These are phyloP conservation scores for Sporodiniella umbellata DNA, from an alignment of 371 early-diverging fungal species.

Conservation along the genomic window DNA sequence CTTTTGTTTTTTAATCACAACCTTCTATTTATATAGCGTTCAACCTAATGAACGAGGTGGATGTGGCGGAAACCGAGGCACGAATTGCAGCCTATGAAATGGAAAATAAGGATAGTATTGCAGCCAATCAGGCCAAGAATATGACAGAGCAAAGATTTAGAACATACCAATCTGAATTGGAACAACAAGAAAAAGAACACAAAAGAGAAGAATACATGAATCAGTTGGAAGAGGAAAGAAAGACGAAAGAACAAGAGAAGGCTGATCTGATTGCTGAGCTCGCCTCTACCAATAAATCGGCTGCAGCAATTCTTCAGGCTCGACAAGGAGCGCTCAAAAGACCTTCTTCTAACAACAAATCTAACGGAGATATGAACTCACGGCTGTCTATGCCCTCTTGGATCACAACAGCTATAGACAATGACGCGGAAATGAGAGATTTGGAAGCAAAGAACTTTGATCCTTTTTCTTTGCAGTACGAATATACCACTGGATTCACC, in stretches of 20 bases:
- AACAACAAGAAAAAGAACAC: constrained; percentile 44
- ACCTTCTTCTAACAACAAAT: constrained; percentile 39
- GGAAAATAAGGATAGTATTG: constrained; percentile 83
- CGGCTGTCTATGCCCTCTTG: constrained; percentile 36
- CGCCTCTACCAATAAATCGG: constrained; percentile 50
- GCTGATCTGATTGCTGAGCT: constrained; percentile 49
- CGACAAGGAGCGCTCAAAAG: constrained; percentile 41
- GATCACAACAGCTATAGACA: constrained; percentile 45
- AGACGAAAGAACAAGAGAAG: constrained; percentile 43
- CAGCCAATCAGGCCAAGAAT: constrained; percentile 57
- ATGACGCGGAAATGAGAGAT: constrained; percentile 39
- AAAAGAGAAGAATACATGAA: constrained; percentile 56
- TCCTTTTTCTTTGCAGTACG: constrained; percentile 48
- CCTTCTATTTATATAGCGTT: constrained; percentile 62
- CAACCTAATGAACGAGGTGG: constrained; percentile 83
- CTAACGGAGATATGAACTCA: constrained; percentile 7
- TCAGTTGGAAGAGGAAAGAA: constrained; percentile 49
- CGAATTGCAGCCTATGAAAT: constrained; percentile 71
- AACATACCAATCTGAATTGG: constrained; percentile 40
- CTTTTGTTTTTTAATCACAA: no score
- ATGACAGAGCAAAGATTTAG: constrained; percentile 51
- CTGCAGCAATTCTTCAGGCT: constrained; percentile 42
- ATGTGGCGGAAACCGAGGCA: constrained; percentile 82
- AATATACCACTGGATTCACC: constrained; percentile 43
- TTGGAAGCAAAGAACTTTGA: constrained; percentile 49